phyloP scores from a whole-genome alignment of 1,139 yeast genomes.

The Nakaseomyces kungkrabaensis region DNA sequence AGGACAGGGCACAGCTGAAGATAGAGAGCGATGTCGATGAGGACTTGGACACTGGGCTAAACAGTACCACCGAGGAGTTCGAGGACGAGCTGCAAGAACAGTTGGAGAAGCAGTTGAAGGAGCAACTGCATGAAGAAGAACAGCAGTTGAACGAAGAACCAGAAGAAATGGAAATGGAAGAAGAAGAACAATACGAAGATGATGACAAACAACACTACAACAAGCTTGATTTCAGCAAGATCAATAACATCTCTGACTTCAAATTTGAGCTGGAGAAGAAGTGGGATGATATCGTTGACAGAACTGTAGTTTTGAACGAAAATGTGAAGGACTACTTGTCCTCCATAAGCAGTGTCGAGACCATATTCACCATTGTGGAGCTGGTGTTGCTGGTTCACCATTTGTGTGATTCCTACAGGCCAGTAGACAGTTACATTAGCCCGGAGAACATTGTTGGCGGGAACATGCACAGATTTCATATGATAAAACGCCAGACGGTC shows the following conservation, averaged over 20 bases:
- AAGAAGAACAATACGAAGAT: conserved; percentile 7
- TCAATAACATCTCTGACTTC: conserved; percentile 8
- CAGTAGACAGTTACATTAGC: neutral
- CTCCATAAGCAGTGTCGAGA: conserved; percentile 19
- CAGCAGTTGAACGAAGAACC: neutral
- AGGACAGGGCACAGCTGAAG: conserved; percentile 6
- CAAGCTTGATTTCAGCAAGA: conserved; percentile 7
- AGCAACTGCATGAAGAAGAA: neutral
- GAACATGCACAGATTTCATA: neutral
- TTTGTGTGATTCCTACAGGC: conserved; percentile 1
- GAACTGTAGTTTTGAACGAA: conserved; percentile 17
- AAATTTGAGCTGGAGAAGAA: conserved; percentile 19
- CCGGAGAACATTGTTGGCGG: neutral
- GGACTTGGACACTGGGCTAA: conserved; percentile 8
- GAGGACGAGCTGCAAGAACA: conserved; percentile 5
- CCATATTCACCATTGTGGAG: conserved; percentile 18
- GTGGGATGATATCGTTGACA: conserved; percentile 17
- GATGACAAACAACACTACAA: neutral
- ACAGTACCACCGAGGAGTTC: conserved; percentile 5
- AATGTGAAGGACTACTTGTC: conserved; percentile 25
- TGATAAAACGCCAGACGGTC: neutral
- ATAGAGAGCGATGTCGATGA: conserved; percentile 10
- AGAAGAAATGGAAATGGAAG: neutral
- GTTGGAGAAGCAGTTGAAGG: neutral
- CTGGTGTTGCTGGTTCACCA: conserved; percentile 9